Conservation (phyloP, 768 basidiomycete genomes). For the Hortiboletus flavorubellus region DNA sequence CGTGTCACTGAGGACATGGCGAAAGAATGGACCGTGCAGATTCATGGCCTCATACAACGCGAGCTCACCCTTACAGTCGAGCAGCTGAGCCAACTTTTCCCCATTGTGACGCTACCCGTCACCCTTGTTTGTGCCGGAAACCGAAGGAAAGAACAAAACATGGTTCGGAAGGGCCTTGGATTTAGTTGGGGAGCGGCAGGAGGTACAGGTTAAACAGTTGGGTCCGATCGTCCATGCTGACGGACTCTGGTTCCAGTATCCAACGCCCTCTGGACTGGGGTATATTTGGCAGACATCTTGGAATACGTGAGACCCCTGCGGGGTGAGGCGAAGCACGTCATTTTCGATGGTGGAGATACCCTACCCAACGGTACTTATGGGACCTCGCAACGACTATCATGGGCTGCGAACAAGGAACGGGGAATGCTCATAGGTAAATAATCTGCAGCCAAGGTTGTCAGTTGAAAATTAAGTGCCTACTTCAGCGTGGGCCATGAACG, state of each 20-base stretch:
- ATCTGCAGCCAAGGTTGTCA: background rate
- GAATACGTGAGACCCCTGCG: conserved; percentile 40
- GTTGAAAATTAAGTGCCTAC: background rate
- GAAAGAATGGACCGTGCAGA: conserved; percentile 42
- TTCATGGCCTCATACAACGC: conserved; percentile 38
- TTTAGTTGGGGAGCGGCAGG: conserved; percentile 55
- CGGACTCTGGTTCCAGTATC: conserved; percentile 28
- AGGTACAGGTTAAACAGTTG: conserved; percentile 14
- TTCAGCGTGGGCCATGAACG: conserved; percentile 57
- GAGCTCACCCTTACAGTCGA: conserved; percentile 40
- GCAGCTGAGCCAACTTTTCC: conserved; percentile 45
- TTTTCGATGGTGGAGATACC: conserved; percentile 57
- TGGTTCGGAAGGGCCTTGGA: conserved; percentile 52
- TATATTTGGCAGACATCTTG: conserved; percentile 54
- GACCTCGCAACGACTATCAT: conserved; percentile 45
- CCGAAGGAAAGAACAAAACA: conserved; percentile 63
- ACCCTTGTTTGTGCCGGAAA: conserved; percentile 66
- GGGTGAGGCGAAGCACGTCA: conserved; percentile 43
- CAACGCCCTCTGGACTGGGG: conserved; percentile 59
- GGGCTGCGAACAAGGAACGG: conserved; percentile 42
- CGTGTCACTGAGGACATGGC: conserved; percentile 36
- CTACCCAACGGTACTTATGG: conserved; percentile 62
- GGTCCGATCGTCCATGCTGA: background rate
- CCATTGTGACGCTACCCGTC: conserved; percentile 54
- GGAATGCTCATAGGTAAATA: conserved; percentile 47